Base-by-base conservation (phyloP, 306 rosid genomes). In the Lotus japonicus region DNA sequence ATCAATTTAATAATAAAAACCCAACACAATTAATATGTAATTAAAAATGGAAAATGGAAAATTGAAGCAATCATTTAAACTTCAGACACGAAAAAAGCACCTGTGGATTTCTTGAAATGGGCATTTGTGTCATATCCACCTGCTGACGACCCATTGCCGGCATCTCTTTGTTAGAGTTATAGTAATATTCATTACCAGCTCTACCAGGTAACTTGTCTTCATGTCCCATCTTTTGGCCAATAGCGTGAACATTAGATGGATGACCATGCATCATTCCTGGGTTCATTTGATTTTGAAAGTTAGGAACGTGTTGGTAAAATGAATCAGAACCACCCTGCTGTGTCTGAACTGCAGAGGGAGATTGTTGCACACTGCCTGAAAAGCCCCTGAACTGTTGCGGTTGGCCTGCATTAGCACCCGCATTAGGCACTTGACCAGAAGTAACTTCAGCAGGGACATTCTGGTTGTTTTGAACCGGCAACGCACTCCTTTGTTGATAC, bases 61-160 rank as follows among this genome's bases (percentile, higher is more conserved):
- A 63, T 2, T 9, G 39, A 39, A 33, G 18, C 23, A 39, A 39
- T n/a, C 10, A 8, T 62, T 45, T 31, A 60, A 72, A 45, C 17
- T 56, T 53, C 42, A 44, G 4, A 19, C 11, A 18, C 12, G 16
- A 0, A 28, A 61, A 54, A 42, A 13, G 8, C 79, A 95, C 99
- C 95, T 85, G 99, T 57, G 79, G 95, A 76, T 58, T 84, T 72
- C 95, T 83, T 3, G 95, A 54, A 65, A 80, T 60, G 2, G 99
- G 87, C 68, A 90, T 76, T 44, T 84, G 85, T 54, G 95, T 71
- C 74, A 87, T 82, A 89, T 84, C 84, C 16, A 95, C 89, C 69
- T 85, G 97, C 78, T 79, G 95, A 58, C 83, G 82, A 74, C 84
- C 86, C 42, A 70, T 19, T 28, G 73, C 5, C 9, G 87, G 76